A percentile compares a stretch with the other conserved stretches of the same genome.
Evolutionary conservation across 352 stramenopile species (phyloP).

Genomic region (Bremia lactucae): DNA sequence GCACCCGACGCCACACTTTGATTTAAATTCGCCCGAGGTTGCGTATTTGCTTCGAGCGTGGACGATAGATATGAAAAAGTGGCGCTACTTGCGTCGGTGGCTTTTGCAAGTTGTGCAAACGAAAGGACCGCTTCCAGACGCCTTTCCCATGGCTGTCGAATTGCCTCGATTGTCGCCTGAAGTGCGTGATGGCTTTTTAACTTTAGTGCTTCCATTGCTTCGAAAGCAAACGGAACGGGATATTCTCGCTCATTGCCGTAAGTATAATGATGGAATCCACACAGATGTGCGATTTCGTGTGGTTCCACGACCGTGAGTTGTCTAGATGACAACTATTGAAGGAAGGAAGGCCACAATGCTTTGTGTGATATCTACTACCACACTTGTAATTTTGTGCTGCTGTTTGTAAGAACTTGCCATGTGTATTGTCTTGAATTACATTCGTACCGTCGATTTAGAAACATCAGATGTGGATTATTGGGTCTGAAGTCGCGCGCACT

Average conservation of each 20-base stretch:
- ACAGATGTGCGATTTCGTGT: slow-evolving; percentile 63
- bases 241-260: slow-evolving; percentile 50
- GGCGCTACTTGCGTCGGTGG: slow-evolving; percentile 60
- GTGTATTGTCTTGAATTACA: too few species aligned
- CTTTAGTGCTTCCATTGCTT: slow-evolving; percentile 67
- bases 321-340: slow-evolving; percentile 39
- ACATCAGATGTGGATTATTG: too few species aligned
- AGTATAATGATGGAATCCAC: slow-evolving; percentile 45
- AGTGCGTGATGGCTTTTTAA: slow-evolving; percentile 68
- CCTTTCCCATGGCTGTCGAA: slow-evolving; percentile 59
- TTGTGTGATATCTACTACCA: slow-evolving; percentile 39
- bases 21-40: slow-evolving; percentile 65
- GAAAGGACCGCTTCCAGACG: slow-evolving; percentile 24
- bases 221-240: slow-evolving; percentile 53
- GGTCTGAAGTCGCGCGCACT: too few species aligned
- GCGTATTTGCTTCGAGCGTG: slow-evolving; percentile 52
- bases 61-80: slow-evolving; percentile 57
- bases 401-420: too few species aligned
- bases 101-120: slow-evolving; percentile 36
- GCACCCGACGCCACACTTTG: slow-evolving; percentile 63
- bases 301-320: slow-evolving; percentile 30
- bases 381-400: slow-evolving; percentile 30
- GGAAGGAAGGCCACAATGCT: too few species aligned
- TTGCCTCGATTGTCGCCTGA: slow-evolving; percentile 52
- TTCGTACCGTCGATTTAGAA: too few species aligned